phyloP scores from a whole-genome alignment of 176 grass and related monocot genomes.

The Juncus effusus region DNA sequence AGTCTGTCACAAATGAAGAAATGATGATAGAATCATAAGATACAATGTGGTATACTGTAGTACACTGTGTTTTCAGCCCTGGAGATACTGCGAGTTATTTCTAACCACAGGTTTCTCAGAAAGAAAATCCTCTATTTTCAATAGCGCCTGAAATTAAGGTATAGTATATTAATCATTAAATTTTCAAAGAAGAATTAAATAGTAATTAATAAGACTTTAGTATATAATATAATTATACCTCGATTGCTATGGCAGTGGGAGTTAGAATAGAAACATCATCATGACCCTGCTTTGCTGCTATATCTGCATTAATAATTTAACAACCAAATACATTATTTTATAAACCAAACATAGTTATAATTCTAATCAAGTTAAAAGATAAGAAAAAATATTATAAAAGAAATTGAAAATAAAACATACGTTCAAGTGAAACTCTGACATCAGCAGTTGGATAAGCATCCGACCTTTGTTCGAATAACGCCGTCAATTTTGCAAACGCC shows the following conservation, averaged over 20 bases:
- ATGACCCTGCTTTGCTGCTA: constrained; percentile 72
- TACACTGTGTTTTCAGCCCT: constrained; percentile 13
- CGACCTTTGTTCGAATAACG: constrained; percentile 81
- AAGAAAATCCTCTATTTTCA: constrained; percentile 68
- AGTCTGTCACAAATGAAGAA: constrained; percentile 21
- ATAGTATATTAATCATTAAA: constrained; percentile 6
- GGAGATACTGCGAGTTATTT: constrained; percentile 32
- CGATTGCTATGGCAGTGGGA: constrained; percentile 72
- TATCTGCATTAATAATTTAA: constrained; percentile 41
- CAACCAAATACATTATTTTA: background rate
- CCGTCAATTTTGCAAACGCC: constrained; percentile 70
- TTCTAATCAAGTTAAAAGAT: background rate
- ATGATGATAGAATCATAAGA: constrained; percentile 18
- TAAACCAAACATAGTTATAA: background rate
- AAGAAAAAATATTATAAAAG: background rate
- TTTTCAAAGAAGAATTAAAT: constrained; percentile 16
- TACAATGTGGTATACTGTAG: constrained; percentile 13
- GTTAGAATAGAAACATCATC: constrained; percentile 60
- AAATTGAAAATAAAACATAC: constrained; percentile 38
- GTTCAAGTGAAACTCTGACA: constrained; percentile 79
- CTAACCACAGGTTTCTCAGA: constrained; percentile 47
- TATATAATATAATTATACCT: constrained; percentile 41
- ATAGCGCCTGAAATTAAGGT: constrained; percentile 48
- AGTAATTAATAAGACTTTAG: constrained; percentile 1
- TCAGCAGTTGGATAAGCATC: constrained; percentile 86